Conservation (phyloP, 2,329 filamentous ascomycete species). For the Pyrenophora teres region DNA sequence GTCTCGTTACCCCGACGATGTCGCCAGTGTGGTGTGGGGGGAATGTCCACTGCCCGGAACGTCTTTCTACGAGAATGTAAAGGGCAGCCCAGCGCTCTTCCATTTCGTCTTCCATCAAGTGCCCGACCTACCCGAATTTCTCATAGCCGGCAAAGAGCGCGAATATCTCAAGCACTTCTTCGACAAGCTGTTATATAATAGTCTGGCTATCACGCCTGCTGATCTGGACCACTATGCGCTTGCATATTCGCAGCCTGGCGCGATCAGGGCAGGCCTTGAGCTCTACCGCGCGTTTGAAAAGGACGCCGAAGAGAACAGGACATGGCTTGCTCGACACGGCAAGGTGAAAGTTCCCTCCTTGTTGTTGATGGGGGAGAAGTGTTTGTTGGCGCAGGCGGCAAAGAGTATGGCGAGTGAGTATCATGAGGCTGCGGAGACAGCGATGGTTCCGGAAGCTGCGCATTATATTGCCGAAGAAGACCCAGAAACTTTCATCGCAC, state of each 20-base stretch:
- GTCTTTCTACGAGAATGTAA: not conserved
- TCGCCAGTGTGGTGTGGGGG: constrained; percentile 37
- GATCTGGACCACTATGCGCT: constrained; percentile 4
- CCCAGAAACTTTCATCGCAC: not conserved
- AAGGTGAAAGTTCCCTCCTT: not conserved
- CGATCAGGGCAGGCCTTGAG: constrained; percentile 1
- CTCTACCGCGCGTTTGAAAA: constrained; percentile 4
- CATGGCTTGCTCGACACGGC: not conserved
- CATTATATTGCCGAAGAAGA: constrained; percentile 2
- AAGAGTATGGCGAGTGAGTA: constrained; percentile 2
- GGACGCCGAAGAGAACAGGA: constrained; percentile 2
- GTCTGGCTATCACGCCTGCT: constrained; percentile 1
- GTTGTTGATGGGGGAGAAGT: not conserved
- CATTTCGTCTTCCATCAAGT: constrained; percentile 4
- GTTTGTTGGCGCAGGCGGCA: not conserved
- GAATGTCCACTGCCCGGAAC: constrained; percentile 5
- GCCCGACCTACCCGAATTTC: constrained; percentile 19
- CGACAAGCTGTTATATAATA: constrained; percentile 11
- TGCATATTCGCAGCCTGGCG: not conserved
- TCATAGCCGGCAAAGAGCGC: constrained; percentile 14
- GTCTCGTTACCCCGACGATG: constrained; percentile 40
- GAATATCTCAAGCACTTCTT: constrained; percentile 18
- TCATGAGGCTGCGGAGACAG: not conserved
- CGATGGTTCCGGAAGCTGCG: not conserved
- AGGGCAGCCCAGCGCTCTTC: not conserved